Base-by-base conservation (phyloP, 805 yeast species). In the Wickerhamiella alocasiicola region DNA sequence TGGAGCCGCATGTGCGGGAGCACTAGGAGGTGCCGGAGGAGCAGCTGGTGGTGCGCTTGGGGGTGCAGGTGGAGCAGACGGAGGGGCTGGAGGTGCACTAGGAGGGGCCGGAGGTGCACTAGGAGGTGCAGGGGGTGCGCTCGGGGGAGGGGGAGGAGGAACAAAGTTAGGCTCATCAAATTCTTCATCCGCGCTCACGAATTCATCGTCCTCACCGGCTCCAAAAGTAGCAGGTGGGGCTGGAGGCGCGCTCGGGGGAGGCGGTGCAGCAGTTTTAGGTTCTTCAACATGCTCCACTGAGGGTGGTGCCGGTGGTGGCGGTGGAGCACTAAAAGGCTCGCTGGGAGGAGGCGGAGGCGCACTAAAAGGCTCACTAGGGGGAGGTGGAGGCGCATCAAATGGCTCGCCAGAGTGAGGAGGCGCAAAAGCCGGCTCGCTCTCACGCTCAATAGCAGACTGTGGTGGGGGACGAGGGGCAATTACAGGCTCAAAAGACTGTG, bases 31-130 rank as follows among this genome's bases (percentile, higher is more conserved):
- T 19, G 49, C 46, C 15, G 59, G 46, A n/a, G 63, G 56, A 6
- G 59, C 55, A 17, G 62, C 60, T 12, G 63, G 63, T 6, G 63
- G 55, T 12, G 62, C 51, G 16, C 54, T 45, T 23, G 55, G 44
- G 6, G 43, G 27, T 11, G 44, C 36, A 18, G 53, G 53, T 16
- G 49, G 42, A 2, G 55, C 49, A 15, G 55, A 50, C 7, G 53
- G 46, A 5, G 44, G 47, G 5, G 49, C 31, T 17, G 59, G 59
- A 33, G 59, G 56, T 6, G 61, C 53, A 15, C 55, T 42, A 9
- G 59, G 54, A 20, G 61, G 51, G 25, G 52, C 46, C 4, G 35
- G 39, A 2, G 42, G 31, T 16, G 39, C 35, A 13, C 34, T 25
- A 6, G 40, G 40, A 1, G 46, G 46, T 3, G 41, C 38, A 3